Evolutionary conservation across 371 early-diverging fungal genomes (phyloP), one percentile per base, ranked within the genome.

Genomic region (Funneliformis caledonium): DNA sequence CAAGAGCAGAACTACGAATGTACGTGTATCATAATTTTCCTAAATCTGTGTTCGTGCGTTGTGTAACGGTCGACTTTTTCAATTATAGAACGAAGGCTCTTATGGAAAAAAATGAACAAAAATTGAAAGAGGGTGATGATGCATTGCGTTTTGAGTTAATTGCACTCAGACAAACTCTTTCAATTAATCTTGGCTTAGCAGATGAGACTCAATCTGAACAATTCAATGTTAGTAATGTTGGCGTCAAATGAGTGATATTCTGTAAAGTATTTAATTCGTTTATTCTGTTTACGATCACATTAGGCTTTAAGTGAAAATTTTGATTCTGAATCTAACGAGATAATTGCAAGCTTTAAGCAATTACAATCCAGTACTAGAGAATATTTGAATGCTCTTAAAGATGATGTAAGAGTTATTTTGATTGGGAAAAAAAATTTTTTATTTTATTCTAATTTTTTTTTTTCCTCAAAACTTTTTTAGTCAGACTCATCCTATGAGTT

Each of bases 161-260:
- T 19, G 86, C 86, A 33, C 77, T 89, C 42, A 83, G 87, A 43
- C 84, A 86, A 42, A 86, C 87, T 56, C 75, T 89, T 45, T 81
- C 86, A 47, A 84, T 85, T 22, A 89, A 86, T 72, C 68, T 85
- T 5, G 89, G 89, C 0, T 80, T 83, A 48, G 10, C 87, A n/a
- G 78, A 84, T 16, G 82, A 81, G 22, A 14, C 59, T 2, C 56
- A 75, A 6, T 52, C 9, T 10, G 81, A 78, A 50, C 61, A 69
- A 48, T 62, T 52, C 31, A 69, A 61, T 61, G 79, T 78, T 1
- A 33, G n/a, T 19, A 65, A 22, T 11, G n/a, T 48, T 22, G 6
- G n/a, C 1, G 37, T 37, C 1, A 37, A 7, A 70, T 43, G 8
- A 5, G 45, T 3, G 48, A 37, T 47, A 33, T 47, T 22, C 3